A percentile compares a stretch with the other conserved stretches of the same genome.
These are phyloP conservation scores for Yamadazyma philogaea DNA, from an alignment of 805 yeast genomes.

Conservation along the genomic window DNA sequence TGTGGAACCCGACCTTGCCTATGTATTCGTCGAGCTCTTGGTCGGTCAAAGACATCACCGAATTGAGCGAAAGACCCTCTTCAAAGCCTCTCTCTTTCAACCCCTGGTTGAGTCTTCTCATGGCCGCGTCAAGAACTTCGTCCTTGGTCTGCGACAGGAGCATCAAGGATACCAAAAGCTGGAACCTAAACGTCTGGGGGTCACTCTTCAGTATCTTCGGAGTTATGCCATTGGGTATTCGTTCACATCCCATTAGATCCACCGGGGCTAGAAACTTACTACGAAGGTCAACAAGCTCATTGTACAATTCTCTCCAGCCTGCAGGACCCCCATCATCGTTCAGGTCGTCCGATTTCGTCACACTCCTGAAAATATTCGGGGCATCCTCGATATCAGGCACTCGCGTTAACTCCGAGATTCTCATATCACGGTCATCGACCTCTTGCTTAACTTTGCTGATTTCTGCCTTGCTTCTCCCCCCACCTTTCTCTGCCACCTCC, in stretches of 20 bases:
- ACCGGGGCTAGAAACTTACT: conserved; percentile 71
- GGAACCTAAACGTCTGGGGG: conserved; percentile 57
- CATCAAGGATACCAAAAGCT: conserved; percentile 76
- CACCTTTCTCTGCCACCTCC: neutral
- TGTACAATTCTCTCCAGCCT: conserved; percentile 56
- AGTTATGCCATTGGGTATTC: conserved; percentile 44
- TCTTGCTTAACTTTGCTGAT: neutral
- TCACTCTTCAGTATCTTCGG: conserved; percentile 28
- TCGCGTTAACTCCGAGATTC: neutral
- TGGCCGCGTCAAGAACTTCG: conserved; percentile 74
- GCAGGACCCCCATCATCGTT: conserved; percentile 24
- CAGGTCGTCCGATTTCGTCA: conserved; percentile 3
- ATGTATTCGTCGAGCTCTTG: conserved; percentile 61
- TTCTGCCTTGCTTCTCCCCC: neutral
- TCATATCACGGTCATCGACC: neutral
- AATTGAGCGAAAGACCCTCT: conserved; percentile 58
- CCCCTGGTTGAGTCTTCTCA: conserved; percentile 54
- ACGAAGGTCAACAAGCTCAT: conserved; percentile 66
- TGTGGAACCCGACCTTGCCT: conserved; percentile 83
- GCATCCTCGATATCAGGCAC: conserved; percentile 5
- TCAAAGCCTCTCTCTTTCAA: conserved; percentile 35
- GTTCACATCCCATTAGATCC: conserved; percentile 83
- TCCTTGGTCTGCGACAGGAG: conserved; percentile 91
- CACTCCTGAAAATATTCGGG: conserved; percentile 7
- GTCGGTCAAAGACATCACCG: conserved; percentile 49